These are phyloP conservation scores for Thermomyces lanuginosus DNA, from an alignment of 2,329 filamentous ascomycete genomes.

Conservation along the genomic window DNA sequence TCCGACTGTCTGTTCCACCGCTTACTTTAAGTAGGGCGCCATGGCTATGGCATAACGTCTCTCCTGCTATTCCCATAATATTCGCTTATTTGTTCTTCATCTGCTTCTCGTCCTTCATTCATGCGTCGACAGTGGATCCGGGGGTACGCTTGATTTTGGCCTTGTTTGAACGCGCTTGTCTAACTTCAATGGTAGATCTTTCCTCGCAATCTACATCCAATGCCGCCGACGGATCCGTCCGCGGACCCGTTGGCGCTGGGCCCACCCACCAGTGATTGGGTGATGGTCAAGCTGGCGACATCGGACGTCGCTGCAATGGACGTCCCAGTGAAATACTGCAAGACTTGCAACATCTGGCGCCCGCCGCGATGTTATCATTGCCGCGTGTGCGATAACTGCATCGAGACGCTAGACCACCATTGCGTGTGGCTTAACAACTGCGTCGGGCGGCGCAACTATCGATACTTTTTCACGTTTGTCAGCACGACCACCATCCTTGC, in stretches of 20 bases:
- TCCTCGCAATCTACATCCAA: slow-evolving; percentile 77
- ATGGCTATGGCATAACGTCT: slow-evolving; percentile 73
- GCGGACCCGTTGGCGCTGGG: slow-evolving; percentile 69
- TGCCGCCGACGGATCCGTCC: slow-evolving; percentile 57
- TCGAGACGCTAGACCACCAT: slow-evolving; percentile 95
- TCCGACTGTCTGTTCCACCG: background rate
- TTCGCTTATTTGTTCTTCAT: slow-evolving; percentile 88
- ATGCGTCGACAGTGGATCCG: slow-evolving; percentile 82
- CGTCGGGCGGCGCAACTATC: slow-evolving; percentile 89
- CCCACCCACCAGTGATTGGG: slow-evolving; percentile 85
- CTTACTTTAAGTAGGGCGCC: slow-evolving; percentile 38
- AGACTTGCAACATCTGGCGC: slow-evolving; percentile 93
- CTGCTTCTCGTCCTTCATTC: slow-evolving; percentile 81
- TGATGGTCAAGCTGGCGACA: slow-evolving; percentile 67
- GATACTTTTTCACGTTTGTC: slow-evolving; percentile 92
- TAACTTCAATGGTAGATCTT: slow-evolving; percentile 48
- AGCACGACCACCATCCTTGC: slow-evolving; percentile 60
- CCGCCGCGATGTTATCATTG: slow-evolving; percentile 93
- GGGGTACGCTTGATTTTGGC: slow-evolving; percentile 47
- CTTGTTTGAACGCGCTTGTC: slow-evolving; percentile 1
- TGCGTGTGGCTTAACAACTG: slow-evolving; percentile 99
- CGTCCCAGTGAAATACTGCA: slow-evolving; percentile 95
- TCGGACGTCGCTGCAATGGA: slow-evolving; percentile 76
- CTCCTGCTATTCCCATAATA: slow-evolving; percentile 71
- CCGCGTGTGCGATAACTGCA: slow-evolving; percentile 88